A percentile compares a stretch with the other conserved stretches of the same genome.
Evolutionary conservation across 1,284 basidiomycete species (phyloP).

Genomic region (Pseudozyma sp.): DNA sequence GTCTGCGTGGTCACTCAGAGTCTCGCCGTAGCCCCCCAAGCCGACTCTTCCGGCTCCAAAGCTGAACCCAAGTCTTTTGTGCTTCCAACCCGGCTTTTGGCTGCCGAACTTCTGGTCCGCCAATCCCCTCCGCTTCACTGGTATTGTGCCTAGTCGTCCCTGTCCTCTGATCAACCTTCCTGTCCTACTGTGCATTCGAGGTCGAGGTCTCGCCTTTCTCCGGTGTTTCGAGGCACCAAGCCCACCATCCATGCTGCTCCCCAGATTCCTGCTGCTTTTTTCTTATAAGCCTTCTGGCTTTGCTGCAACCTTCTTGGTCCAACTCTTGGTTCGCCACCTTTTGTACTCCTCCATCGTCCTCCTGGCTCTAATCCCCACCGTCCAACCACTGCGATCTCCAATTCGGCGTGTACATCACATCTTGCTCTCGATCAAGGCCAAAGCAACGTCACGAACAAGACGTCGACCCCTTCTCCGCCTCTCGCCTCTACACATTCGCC

Average conservation of each 20-base stretch:
- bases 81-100: slow-evolving; percentile 21
- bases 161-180: not conserved
- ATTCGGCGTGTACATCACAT: too few relatives aligned
- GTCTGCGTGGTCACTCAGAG: too few relatives aligned
- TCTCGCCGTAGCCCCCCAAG: too few relatives aligned
- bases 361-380: too few relatives aligned
- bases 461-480: too few relatives aligned
- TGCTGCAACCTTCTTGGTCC: not conserved
- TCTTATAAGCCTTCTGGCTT: not conserved
- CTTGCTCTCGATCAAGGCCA: not conserved
- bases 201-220: slow-evolving; percentile 1
- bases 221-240: slow-evolving; percentile 4
- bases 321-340: too few relatives aligned
- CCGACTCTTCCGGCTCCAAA: not conserved
- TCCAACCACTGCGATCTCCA: too few relatives aligned
- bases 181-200: not conserved
- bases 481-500: too few relatives aligned
- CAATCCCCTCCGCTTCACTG: not conserved
- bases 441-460: too few relatives aligned
- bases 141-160: not conserved
- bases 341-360: too few relatives aligned
- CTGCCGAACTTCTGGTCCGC: slow-evolving; percentile 32
- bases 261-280: slow-evolving; percentile 7
- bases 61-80: not conserved
- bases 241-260: not conserved